Evolutionary conservation across 129 eudicot species (phyloP), one percentile per base, ranked within the genome.

Genomic region (Deinandra increscens): DNA sequence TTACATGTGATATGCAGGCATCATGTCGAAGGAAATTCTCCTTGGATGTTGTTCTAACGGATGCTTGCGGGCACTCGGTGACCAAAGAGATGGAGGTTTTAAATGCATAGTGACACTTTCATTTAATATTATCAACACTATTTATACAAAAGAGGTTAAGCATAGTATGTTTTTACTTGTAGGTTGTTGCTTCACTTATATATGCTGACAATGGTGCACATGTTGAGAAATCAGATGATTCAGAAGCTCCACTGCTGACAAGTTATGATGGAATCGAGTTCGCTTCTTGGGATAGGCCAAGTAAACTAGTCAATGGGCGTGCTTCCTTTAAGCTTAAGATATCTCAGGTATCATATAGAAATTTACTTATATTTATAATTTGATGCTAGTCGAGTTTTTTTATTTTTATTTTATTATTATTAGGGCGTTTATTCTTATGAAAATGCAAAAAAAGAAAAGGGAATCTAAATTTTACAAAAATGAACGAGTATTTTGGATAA

Each of bases 311-410:
- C 19, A 80, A 76, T 36, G 96, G 97, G 0, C 94, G 82, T 75
- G 94, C 96, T 65, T 86, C 89, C 9, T 88, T 91, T 78, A 88
- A 84, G 77, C 87, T 91, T 69, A 88, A 84, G 75, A 88, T 91
- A 66, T 78, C 97, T 53, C 94, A 84, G 97, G 97, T 91, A 81
- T 63, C 36, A 26, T 38, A 48, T 8, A 60, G 46, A 46, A 58
- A 66, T 61, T 59, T 42, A 9, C 6, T 41, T 56, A 9, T 64
- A 4, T 38, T 23, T 23, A 12, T 46, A 18, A n/a, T 3, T 51
- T 19, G 43, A 71, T 48, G 36, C 59, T 64, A 45, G 54, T 72
- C 26, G 43, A 41, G 37, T 53, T 61, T 46, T 71, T 42, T 48
- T n/a, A n/a, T n/a, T n/a, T n/a, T n/a, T n/a, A n/a, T n/a, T n/a